phyloP scores from a whole-genome alignment of 2,329 filamentous ascomycete genomes.

The Atkinsonella hypoxylon region DNA sequence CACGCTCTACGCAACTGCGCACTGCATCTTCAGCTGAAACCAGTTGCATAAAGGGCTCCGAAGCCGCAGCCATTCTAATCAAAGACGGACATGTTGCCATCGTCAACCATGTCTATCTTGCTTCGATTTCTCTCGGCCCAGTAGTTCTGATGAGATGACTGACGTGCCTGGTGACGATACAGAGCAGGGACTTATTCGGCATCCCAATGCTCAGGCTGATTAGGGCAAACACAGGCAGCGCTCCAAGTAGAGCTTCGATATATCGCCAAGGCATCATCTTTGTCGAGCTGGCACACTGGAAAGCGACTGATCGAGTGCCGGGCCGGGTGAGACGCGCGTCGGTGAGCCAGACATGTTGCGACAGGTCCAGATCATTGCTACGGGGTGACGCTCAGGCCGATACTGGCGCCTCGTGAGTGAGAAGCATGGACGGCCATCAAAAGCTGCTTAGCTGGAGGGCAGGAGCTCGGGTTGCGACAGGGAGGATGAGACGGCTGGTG shows the following conservation, averaged over 20 bases:
- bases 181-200: conserved; percentile 37
- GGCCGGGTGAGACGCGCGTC: conserved; percentile 19
- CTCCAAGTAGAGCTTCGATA: conserved; percentile 37
- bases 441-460: conserved; percentile 25
- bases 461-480: conserved; percentile 23
- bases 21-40: conserved; percentile 43
- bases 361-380: conserved; percentile 23
- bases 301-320: conserved; percentile 31
- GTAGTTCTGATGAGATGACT: conserved; percentile 35
- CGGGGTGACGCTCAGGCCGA: conserved; percentile 17
- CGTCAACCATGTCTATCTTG: conserved; percentile 34
- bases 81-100: conserved; percentile 20
- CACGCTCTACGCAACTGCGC: conserved; percentile 39
- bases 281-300: conserved; percentile 42
- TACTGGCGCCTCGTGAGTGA: conserved; percentile 28
- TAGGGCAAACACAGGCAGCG: conserved; percentile 18
- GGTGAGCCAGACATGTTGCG: conserved; percentile 26
- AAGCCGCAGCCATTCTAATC: conserved; percentile 40
- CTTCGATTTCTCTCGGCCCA: conserved; percentile 43
- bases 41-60: conserved; percentile 49
- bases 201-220: conserved; percentile 30
- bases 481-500: conserved; percentile 30
- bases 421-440: conserved; percentile 26
- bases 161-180: conserved; percentile 33
- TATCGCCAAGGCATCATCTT: conserved; percentile 41